These are phyloP conservation scores for Akanthomyces uredinophilus DNA, from an alignment of 2,329 filamentous ascomycete genomes.

Conservation along the genomic window DNA sequence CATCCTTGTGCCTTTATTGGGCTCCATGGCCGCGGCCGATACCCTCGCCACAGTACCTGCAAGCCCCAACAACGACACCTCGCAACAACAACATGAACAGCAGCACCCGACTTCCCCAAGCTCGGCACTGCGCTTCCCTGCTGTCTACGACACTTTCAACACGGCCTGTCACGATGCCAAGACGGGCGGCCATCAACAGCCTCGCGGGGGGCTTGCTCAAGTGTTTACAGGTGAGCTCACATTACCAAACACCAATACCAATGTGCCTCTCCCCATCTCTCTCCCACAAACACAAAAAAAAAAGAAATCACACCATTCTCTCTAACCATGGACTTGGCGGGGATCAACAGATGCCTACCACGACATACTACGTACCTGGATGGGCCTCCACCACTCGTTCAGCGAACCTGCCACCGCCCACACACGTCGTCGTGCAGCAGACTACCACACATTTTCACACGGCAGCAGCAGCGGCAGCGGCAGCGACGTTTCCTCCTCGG, in stretches of 20 bases:
- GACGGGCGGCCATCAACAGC: neutral
- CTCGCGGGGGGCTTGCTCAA: constrained; percentile 10
- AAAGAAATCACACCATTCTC: neutral
- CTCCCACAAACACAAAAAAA: neutral
- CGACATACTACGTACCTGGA: constrained; percentile 8
- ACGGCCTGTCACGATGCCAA: neutral
- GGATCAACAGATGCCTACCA: neutral
- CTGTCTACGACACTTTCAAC: neutral
- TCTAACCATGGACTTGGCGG: neutral
- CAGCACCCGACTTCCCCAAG: neutral
- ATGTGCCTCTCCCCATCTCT: no score
- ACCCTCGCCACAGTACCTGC: neutral
- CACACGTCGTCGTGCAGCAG: neutral
- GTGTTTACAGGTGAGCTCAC: constrained; percentile 3
- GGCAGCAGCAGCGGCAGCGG: neutral
- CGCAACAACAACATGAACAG: neutral
- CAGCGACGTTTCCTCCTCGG: no score
- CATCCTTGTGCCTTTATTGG: neutral
- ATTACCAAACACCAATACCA: no score
- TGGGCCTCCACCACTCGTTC: constrained; percentile 4
- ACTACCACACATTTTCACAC: constrained; percentile 10
- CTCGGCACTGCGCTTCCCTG: neutral
- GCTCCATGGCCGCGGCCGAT: neutral
- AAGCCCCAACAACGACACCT: neutral
- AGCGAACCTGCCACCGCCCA: neutral